phyloP scores from a whole-genome alignment of 345 rosid genomes.

The Physaria fendleri region DNA sequence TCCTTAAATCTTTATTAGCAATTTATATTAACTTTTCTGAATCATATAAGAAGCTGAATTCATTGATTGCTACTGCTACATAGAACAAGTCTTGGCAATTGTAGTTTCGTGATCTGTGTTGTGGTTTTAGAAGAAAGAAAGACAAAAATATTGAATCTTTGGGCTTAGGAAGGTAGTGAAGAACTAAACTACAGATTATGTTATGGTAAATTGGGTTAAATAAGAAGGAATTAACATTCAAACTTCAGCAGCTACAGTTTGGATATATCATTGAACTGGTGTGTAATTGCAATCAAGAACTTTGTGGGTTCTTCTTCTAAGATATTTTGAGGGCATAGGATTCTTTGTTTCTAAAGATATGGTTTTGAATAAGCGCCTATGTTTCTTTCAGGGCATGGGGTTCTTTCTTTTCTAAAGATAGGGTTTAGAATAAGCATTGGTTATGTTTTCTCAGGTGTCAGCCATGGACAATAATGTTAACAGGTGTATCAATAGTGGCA shows the following conservation, averaged over 20 bases:
- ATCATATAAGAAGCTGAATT: background rate
- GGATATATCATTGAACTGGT: background rate
- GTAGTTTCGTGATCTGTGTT: background rate
- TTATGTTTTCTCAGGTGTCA: slow-evolving; percentile 60
- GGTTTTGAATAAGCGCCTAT: background rate
- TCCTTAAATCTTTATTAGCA: background rate
- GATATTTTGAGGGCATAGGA: background rate
- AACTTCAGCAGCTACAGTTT: background rate
- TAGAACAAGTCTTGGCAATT: background rate
- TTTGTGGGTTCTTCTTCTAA: background rate
- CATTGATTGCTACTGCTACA: background rate
- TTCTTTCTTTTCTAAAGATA: background rate
- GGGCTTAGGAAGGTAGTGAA: background rate
- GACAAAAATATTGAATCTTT: background rate
- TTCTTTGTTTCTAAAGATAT: background rate
- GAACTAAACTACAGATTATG: background rate
- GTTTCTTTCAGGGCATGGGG: background rate
- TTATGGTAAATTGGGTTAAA: background rate
- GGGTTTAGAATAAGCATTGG: background rate
- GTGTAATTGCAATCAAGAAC: background rate
- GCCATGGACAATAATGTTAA: slow-evolving; percentile 83
- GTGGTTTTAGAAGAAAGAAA: background rate
- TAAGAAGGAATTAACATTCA: background rate
- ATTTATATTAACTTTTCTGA: background rate
- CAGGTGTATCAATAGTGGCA: slow-evolving; percentile 50